Evolutionary conservation across 2,329 filamentous ascomycete genomes (phyloP), one percentile per base, ranked within the genome.

Genomic region (Ophidiomyces ophidiicola): DNA sequence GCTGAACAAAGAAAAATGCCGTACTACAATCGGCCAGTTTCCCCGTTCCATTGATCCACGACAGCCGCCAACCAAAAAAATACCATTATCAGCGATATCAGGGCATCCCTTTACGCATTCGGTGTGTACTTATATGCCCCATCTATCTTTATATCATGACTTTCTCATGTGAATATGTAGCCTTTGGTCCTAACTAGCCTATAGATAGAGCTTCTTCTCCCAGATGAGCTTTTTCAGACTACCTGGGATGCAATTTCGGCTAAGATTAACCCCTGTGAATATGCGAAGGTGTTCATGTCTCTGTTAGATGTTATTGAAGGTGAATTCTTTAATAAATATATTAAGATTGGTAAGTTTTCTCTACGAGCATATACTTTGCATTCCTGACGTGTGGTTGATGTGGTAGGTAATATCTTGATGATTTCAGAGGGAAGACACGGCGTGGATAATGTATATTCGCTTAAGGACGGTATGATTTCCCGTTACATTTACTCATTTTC

Each of bases 261-360:
- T 2, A 59, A 61, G 24, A 46, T 60, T 17, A 50, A 50, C n/a
- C 55, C 49, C 6, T 51, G 63, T 10, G 59, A 61, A 32, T 92
- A 83, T 66, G 72, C 73, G 21, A 72, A 74, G 44, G 75, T 93
- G 2, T 72, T 75, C 48, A 78, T 93, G 71, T 74, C 75, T 3
- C 68, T 94, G 6, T 70, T 70, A 6, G 76, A 84, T 43, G 55
- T 96, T 4, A 56, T 96, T 1, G 70, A 80, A 23, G 74, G 75
- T 1, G 72, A 78, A 0, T 93, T 94, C 51, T 86, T 94, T 52
- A 80, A 74, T n/a, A 68, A 77, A 30, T 87, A 92, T 54, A 78
- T 96, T 48, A 93, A 93, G 58, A 71, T 70, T 44, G 82, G 82
- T 82, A 62, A 15, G 55, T 39, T 28, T 41, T 6, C 33, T 4